These are phyloP conservation scores for Pyricularia sp. DNA, from an alignment of 2,329 filamentous ascomycete species.

Conservation along the genomic window DNA sequence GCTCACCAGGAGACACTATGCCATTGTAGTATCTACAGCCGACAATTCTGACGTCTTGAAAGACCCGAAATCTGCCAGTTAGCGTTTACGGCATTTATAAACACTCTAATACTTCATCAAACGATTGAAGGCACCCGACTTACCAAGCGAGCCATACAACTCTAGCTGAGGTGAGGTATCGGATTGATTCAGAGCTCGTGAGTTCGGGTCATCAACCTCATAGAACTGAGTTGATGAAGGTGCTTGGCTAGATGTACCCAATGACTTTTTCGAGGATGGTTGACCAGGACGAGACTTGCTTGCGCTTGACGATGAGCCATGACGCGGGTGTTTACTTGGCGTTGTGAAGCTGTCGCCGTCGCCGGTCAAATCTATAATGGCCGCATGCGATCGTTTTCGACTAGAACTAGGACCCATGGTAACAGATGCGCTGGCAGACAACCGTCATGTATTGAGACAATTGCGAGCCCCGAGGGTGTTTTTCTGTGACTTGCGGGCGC, in stretches of 20 bases:
- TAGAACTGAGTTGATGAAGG: background rate
- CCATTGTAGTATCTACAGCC: constrained; percentile 50
- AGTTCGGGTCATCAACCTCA: constrained; percentile 1
- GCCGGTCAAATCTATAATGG: background rate
- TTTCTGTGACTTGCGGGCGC: too few relatives aligned
- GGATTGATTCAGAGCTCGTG: background rate
- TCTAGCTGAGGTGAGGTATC: constrained; percentile 1
- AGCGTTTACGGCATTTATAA: background rate
- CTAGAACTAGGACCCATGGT: background rate
- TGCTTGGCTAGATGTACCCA: background rate
- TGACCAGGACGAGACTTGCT: background rate
- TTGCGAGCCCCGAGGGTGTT: too few relatives aligned
- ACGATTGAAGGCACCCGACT: background rate
- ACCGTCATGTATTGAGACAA: too few relatives aligned
- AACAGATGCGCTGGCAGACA: background rate
- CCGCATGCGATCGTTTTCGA: background rate
- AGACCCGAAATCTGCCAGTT: background rate
- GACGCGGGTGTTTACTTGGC: background rate
- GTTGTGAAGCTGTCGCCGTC: background rate
- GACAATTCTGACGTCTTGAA: constrained; percentile 42
- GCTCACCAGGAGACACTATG: constrained; percentile 47
- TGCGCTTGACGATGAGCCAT: background rate
- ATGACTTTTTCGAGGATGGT: background rate
- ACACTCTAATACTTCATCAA: background rate
- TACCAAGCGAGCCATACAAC: constrained; percentile 5